A percentile compares a stretch with the other conserved stretches of the same genome.
phyloP scores from a whole-genome alignment of 2,329 filamentous ascomycete genomes.

The Pseudogymnoascus sp. region DNA sequence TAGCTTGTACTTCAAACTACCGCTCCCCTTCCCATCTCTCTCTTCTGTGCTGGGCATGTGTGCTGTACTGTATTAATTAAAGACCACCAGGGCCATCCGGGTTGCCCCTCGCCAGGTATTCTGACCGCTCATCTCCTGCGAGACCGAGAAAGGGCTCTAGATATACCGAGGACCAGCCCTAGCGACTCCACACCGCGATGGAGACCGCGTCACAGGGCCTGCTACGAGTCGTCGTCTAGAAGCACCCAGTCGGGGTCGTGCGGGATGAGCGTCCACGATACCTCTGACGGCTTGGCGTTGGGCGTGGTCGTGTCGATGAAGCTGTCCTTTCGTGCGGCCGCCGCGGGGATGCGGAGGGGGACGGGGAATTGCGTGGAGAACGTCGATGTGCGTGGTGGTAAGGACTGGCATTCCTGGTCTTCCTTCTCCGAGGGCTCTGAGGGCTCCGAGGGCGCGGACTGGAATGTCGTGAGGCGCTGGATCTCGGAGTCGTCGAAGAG shows the following conservation, averaged over 20 bases:
- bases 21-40: not conserved
- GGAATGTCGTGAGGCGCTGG: not conserved
- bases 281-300: not conserved
- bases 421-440: not conserved
- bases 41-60: not conserved
- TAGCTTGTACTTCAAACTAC: not conserved
- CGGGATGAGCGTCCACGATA: not conserved
- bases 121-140: not conserved
- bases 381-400: not conserved
- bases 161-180: constrained; percentile 1
- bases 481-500: not conserved
- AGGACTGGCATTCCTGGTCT: not conserved
- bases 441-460: too few relatives aligned
- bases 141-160: not conserved
- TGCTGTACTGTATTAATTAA: not conserved
- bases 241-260: constrained; percentile 2
- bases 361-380: not conserved
- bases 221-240: constrained; percentile 6
- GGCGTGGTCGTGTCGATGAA: not conserved
- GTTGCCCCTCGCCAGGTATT: not conserved
- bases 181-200: not conserved
- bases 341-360: not conserved
- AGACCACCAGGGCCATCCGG: not conserved
- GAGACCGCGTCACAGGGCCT: not conserved
- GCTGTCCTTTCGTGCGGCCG: not conserved